Percentiles rank a stretch among this genome's conserved stretches.
Conservation (phyloP, 768 basidiomycete species). For the Gautieria morchelliformis region DNA sequence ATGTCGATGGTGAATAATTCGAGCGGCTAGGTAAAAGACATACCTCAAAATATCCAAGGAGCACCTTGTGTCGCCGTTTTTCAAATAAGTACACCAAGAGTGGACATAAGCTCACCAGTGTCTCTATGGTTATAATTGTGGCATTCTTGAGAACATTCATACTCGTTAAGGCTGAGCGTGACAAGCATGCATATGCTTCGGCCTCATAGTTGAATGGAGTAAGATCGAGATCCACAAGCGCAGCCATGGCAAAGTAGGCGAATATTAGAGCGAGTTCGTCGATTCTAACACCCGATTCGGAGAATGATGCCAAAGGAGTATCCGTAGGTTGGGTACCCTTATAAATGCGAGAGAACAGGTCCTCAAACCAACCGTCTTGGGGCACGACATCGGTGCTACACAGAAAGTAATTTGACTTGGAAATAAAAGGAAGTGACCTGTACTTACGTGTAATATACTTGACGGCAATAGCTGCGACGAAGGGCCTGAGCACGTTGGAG, state of each 20-base stretch:
- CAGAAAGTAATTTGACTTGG: not conserved
- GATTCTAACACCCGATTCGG: not conserved
- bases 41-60: slow-evolving; percentile 7
- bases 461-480: slow-evolving; percentile 2
- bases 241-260: slow-evolving; percentile 42
- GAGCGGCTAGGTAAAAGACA: not conserved
- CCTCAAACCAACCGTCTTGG: slow-evolving; percentile 5
- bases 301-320: not conserved
- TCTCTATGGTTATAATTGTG: slow-evolving; percentile 61
- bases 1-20: not conserved
- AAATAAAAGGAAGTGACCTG: not conserved
- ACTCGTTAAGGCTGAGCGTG: slow-evolving; percentile 51
- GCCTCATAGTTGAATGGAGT: slow-evolving; percentile 46
- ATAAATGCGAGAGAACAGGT: slow-evolving; percentile 4
- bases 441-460: slow-evolving; percentile 1
- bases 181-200: slow-evolving; percentile 58
- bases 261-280: slow-evolving; percentile 52
- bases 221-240: slow-evolving; percentile 52
- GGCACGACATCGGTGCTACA: slow-evolving; percentile 4
- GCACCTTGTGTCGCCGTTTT: not conserved
- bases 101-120: slow-evolving; percentile 51
- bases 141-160: slow-evolving; percentile 66
- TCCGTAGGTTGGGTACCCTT: not conserved
- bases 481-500: slow-evolving; percentile 5
- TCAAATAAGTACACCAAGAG: not conserved